Percentiles rank a stretch among this genome's conserved stretches.
Evolutionary conservation across 306 rosid species (phyloP).

Genomic region (Acmispon strigosus): DNA sequence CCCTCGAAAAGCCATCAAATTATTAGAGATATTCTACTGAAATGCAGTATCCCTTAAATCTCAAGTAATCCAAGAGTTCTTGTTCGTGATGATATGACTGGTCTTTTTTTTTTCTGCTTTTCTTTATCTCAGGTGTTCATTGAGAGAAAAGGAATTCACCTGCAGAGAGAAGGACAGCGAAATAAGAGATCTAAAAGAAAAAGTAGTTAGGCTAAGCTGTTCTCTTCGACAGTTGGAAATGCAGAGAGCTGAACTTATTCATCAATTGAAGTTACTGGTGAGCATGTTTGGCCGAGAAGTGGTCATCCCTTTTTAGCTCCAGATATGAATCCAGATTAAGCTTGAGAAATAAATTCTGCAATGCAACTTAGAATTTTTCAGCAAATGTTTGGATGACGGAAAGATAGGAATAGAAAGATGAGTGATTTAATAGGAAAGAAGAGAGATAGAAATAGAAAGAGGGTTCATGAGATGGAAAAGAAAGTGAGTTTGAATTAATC

Average conservation of each 20-base stretch:
- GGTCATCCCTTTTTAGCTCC: neutral
- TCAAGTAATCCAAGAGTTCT: neutral
- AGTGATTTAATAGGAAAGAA: too few relatives aligned
- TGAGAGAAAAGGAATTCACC: conserved; percentile 66
- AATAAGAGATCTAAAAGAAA: conserved; percentile 75
- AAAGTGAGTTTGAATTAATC: too few relatives aligned
- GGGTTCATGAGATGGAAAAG: too few relatives aligned
- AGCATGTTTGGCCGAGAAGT: conserved; percentile 19
- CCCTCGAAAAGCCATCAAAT: neutral
- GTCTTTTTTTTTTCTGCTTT: neutral
- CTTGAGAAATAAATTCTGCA: neutral
- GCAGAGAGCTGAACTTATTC: conserved; percentile 65
- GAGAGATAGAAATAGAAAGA: too few relatives aligned
- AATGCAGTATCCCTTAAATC: neutral
- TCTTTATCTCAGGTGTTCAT: conserved; percentile 47
- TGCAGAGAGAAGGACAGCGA: conserved; percentile 74
- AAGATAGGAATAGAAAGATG: too few relatives aligned
- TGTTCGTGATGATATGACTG: neutral
- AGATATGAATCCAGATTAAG: neutral
- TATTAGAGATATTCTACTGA: neutral
- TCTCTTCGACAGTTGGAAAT: conserved; percentile 59
- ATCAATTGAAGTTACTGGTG: conserved; percentile 56
- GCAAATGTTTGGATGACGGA: too few relatives aligned
- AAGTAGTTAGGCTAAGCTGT: conserved; percentile 55
- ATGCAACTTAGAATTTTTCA: neutral